Evolutionary conservation across 2,329 filamentous ascomycete species (phyloP).

Genomic region (Apiospora sp.): DNA sequence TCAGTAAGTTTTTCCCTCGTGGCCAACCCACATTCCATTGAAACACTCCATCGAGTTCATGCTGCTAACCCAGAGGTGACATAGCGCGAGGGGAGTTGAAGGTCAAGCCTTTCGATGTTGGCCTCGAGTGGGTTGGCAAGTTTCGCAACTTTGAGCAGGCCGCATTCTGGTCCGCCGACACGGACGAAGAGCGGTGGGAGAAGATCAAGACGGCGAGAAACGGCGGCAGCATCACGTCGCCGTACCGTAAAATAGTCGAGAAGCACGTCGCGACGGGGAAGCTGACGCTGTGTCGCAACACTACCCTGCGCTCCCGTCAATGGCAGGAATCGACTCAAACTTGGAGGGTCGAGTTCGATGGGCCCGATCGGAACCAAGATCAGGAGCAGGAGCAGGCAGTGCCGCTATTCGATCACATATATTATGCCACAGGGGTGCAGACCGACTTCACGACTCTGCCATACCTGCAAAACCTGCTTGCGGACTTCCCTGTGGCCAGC

Average conservation of each 20-base stretch:
- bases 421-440: slow-evolving; percentile 78
- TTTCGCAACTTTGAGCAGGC: slow-evolving; percentile 81
- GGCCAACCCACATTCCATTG: neutral
- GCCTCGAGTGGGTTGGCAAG: slow-evolving; percentile 82
- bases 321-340: slow-evolving; percentile 57
- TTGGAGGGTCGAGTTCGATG: slow-evolving; percentile 48
- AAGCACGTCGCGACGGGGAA: slow-evolving; percentile 60
- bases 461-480: slow-evolving; percentile 65
- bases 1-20: slow-evolving; percentile 48
- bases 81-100: slow-evolving; percentile 61
- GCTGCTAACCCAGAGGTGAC: neutral
- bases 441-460: slow-evolving; percentile 68
- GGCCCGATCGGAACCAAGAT: slow-evolving; percentile 43
- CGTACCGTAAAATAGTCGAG: slow-evolving; percentile 72
- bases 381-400: slow-evolving; percentile 48
- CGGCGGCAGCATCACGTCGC: slow-evolving; percentile 79
- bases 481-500: slow-evolving; percentile 66
- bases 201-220: slow-evolving; percentile 73
- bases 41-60: neutral
- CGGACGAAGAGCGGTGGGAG: slow-evolving; percentile 71
- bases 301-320: slow-evolving; percentile 58
- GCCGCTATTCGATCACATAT: slow-evolving; percentile 71
- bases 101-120: slow-evolving; percentile 81
- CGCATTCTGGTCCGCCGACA: slow-evolving; percentile 78
- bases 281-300: slow-evolving; percentile 65